A percentile compares a stretch with the other conserved stretches of the same genome.
Conservation (phyloP, 1,284 basidiomycete genomes). For the Trichosporon asahii region DNA sequence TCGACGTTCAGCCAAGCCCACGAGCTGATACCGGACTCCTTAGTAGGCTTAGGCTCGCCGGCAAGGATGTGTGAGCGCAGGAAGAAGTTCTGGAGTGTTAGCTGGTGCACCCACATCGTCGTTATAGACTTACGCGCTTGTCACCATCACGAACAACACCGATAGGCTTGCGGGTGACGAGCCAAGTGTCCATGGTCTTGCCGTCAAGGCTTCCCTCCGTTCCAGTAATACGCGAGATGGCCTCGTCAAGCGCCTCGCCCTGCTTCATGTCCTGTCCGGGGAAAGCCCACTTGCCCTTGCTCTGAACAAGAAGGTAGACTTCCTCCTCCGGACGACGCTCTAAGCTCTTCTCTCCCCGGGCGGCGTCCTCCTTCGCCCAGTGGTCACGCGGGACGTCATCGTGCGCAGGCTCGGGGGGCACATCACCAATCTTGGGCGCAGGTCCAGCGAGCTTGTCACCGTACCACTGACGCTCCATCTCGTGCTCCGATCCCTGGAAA, state of each 20-base stretch:
- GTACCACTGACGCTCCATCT: conserved; percentile 67
- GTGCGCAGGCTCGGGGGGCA: conserved; percentile 52
- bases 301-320: conserved; percentile 74
- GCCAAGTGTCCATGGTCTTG: conserved; percentile 48
- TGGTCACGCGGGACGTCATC: conserved; percentile 32
- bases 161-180: conserved; percentile 50
- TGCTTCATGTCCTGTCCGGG: conserved; percentile 52
- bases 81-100: conserved; percentile 46
- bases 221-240: conserved; percentile 36
- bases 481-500: conserved; percentile 70
- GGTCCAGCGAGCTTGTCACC: conserved; percentile 59
- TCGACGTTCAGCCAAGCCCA: conserved; percentile 44
- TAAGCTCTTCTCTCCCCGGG: conserved; percentile 63
- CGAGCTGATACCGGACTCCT: conserved; percentile 29
- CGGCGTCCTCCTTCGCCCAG: conserved; percentile 38
- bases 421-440: conserved; percentile 61
- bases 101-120: neutral
- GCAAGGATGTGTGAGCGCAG: conserved; percentile 49
- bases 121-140: conserved; percentile 35
- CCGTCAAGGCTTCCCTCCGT: conserved; percentile 40
- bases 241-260: conserved; percentile 45
- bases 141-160: conserved; percentile 38
- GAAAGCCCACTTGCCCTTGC: conserved; percentile 68
- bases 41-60: conserved; percentile 40
- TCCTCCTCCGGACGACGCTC: conserved; percentile 80